Evolutionary conservation across 176 grass and related monocot genomes (phyloP).

Genomic region (Coix lacrymajobi): DNA sequence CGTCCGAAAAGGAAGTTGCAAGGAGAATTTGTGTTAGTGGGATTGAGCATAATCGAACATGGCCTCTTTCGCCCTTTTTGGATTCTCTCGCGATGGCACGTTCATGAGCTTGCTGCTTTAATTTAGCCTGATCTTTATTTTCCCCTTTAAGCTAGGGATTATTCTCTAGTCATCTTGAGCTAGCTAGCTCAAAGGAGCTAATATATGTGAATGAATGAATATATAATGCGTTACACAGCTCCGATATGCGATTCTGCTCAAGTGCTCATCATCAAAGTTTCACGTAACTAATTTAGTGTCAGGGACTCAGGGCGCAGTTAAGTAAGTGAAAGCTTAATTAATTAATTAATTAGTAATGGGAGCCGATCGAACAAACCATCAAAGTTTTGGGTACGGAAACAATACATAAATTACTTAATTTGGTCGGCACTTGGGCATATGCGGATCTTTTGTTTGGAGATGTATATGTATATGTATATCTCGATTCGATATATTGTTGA

Average conservation of each 20-base stretch:
- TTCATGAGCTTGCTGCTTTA: slow-evolving; percentile 14
- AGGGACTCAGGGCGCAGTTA: background rate
- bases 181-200: background rate
- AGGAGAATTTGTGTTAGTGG: slow-evolving; percentile 61
- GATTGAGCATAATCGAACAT: slow-evolving; percentile 81
- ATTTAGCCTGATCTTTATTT: slow-evolving; percentile 28
- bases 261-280: background rate
- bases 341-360: background rate
- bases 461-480: background rate
- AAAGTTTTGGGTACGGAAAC: no score
- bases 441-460: background rate
- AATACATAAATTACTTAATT: background rate
- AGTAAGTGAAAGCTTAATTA: background rate
- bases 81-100: slow-evolving; percentile 56
- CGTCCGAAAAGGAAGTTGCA: slow-evolving; percentile 78
- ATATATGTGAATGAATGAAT: background rate
- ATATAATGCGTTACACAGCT: background rate
- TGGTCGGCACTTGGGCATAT: slow-evolving; percentile 6
- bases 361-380: background rate
- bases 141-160: slow-evolving; percentile 14
- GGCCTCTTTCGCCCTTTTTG: slow-evolving; percentile 49
- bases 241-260: background rate
- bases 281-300: background rate
- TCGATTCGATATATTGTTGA: background rate
- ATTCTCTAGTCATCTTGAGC: background rate